phyloP scores from a whole-genome alignment of 257 asterid species.

The Solanum corneliomulleri region DNA sequence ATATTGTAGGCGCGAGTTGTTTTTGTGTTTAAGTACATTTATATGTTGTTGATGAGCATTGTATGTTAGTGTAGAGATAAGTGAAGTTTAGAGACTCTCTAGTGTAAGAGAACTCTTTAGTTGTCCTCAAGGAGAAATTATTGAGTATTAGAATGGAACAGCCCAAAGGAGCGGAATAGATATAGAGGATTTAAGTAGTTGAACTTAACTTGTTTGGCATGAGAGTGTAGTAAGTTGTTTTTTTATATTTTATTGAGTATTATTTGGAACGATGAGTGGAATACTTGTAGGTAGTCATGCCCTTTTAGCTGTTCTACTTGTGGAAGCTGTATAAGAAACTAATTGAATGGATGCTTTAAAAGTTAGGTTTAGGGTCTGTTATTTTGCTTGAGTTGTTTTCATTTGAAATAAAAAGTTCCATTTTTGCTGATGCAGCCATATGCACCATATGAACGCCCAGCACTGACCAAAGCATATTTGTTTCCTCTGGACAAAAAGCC shows the following conservation, averaged over 20 bases:
- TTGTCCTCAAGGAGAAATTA: background rate
- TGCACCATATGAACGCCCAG: constrained; percentile 97
- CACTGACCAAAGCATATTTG: constrained; percentile 81
- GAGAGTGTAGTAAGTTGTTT: background rate
- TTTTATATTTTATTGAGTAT: background rate
- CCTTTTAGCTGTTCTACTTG: background rate
- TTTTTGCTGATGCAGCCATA: constrained; percentile 43
- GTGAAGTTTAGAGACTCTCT: background rate
- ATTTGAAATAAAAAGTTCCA: background rate
- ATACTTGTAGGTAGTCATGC: background rate
- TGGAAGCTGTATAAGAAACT: background rate
- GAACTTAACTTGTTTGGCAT: background rate
- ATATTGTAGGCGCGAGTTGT: background rate
- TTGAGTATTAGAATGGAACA: background rate
- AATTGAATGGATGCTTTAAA: background rate
- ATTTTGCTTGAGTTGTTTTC: background rate
- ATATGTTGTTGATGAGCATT: background rate
- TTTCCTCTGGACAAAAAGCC: constrained; percentile 88
- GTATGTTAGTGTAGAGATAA: background rate
- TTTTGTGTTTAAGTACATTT: background rate
- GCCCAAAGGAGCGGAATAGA: background rate
- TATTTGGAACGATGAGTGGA: background rate
- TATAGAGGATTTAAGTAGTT: background rate
- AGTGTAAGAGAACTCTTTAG: background rate
- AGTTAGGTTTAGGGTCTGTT: background rate